These are phyloP conservation scores for Saururus chinensis DNA, from an alignment of 164 flowering plant species.

Conservation along the genomic window DNA sequence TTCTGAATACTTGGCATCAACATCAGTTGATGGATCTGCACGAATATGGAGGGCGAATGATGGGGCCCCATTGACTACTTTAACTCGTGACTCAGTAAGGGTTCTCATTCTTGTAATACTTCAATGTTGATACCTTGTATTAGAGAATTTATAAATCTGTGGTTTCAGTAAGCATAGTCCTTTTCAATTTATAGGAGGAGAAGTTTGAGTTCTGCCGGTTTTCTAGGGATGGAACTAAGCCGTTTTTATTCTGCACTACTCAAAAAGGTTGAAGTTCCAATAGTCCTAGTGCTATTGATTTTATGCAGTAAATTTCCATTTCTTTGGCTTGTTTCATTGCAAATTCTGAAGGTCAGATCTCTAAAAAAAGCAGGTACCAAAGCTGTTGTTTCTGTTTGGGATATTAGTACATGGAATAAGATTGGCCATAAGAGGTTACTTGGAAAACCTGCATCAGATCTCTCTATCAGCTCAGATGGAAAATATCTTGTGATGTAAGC, in stretches of 20 bases:
- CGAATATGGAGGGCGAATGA: slow-evolving; percentile 82
- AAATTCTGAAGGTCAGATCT: background rate
- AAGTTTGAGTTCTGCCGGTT: slow-evolving; percentile 82
- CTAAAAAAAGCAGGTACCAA: slow-evolving; percentile 44
- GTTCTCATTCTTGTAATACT: background rate
- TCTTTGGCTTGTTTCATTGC: background rate
- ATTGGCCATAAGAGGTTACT: slow-evolving; percentile 76
- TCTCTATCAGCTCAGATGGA: slow-evolving; percentile 83
- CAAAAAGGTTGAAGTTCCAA: slow-evolving; percentile 47
- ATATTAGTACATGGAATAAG: slow-evolving; percentile 84
- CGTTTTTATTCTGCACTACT: slow-evolving; percentile 80
- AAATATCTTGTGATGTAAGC: slow-evolving; percentile 95
- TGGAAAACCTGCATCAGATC: slow-evolving; percentile 59
- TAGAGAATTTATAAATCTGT: background rate
- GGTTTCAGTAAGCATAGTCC: too few species aligned
- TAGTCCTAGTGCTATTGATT: background rate
- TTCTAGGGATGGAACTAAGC: slow-evolving; percentile 94
- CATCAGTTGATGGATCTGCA: slow-evolving; percentile 88
- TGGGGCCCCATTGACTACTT: slow-evolving; percentile 59
- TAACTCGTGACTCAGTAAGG: slow-evolving; percentile 62
- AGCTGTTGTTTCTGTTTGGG: slow-evolving; percentile 70
- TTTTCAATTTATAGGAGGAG: slow-evolving; percentile 49
- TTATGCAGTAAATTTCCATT: background rate
- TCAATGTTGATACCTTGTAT: background rate
- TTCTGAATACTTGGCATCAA: slow-evolving; percentile 82